Evolutionary conservation across 1,284 basidiomycete genomes (phyloP).

Genomic region (Pseudozyma pruni): DNA sequence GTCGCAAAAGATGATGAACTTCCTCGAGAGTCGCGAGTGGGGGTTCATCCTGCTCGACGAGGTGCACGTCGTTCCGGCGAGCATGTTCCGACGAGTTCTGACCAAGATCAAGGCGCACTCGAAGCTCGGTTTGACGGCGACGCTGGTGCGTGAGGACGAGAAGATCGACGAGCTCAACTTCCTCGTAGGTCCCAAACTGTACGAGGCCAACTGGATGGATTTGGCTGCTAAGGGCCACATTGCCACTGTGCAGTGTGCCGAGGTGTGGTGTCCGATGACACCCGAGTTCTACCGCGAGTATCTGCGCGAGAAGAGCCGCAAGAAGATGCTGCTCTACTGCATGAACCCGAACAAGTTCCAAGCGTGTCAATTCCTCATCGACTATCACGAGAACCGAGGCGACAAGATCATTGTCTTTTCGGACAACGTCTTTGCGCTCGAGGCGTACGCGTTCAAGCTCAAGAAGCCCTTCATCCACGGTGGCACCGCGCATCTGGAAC

Average conservation of each 20-base stretch:
- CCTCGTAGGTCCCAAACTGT: constrained; percentile 98
- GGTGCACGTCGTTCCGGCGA: constrained; percentile 67
- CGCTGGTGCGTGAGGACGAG: constrained; percentile 97
- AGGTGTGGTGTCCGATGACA: constrained; percentile 99
- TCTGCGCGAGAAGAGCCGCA: constrained; percentile 87
- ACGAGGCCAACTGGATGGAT: constrained; percentile 99
- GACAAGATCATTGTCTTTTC: constrained; percentile 99
- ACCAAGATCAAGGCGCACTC: constrained; percentile 68
- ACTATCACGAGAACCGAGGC: constrained; percentile 95
- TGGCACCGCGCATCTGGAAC: constrained; percentile 92
- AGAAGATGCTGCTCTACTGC: constrained; percentile 95
- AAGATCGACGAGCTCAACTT: constrained; percentile 99
- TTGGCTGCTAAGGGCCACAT: constrained; percentile 99
- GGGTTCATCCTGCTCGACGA: constrained; percentile 67
- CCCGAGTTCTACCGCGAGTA: constrained; percentile 99
- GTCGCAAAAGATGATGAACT: constrained; percentile 69
- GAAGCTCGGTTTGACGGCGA: constrained; percentile 71
- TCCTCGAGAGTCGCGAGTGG: constrained; percentile 66
- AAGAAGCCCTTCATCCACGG: constrained; percentile 97
- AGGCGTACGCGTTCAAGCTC: constrained; percentile 95
- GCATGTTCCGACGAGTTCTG: constrained; percentile 68
- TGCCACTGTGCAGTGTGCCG: constrained; percentile 94
- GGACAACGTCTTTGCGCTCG: constrained; percentile 95
- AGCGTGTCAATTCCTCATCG: constrained; percentile 97
- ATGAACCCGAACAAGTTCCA: constrained; percentile 99